Evolutionary conservation across 2,329 filamentous ascomycete species (phyloP).

Genomic region (Tolypocladium sp.): DNA sequence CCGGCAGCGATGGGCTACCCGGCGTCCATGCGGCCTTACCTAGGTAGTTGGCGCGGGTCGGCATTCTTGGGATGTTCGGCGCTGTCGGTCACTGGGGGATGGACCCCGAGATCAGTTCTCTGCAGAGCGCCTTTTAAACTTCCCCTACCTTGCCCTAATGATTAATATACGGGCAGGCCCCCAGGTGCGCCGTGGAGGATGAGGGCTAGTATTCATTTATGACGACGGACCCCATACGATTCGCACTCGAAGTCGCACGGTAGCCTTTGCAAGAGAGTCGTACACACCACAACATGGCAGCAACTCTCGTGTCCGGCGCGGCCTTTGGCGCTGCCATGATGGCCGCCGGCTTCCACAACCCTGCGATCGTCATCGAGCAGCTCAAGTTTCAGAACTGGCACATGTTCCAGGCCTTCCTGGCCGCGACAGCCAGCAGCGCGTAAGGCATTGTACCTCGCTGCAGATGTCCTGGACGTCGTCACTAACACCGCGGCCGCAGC

Average conservation of each 20-base stretch:
- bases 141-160: not conserved
- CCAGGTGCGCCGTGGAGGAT: not conserved
- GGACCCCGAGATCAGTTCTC: not conserved
- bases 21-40: not conserved
- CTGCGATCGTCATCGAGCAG: conserved; percentile 50
- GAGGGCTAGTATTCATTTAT: not conserved
- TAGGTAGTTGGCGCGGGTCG: not conserved
- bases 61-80: not conserved
- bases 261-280: not conserved
- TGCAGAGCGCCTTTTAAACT: not conserved
- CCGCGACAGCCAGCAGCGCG: conserved; percentile 53
- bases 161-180: not conserved
- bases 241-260: not conserved
- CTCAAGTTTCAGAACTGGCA: conserved; percentile 52
- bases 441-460: conserved; percentile 24
- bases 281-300: conserved; percentile 11
- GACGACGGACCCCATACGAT: not conserved
- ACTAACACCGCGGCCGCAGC: conserved; percentile 16
- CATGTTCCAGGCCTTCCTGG: conserved; percentile 57
- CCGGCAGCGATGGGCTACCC: not conserved
- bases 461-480: not conserved
- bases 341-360: conserved; percentile 50
- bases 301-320: conserved; percentile 37
- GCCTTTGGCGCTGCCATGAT: conserved; percentile 54
- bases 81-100: not conserved